These are phyloP conservation scores for Fusarium robinianum DNA, from an alignment of 2,329 filamentous ascomycete species.

Conservation along the genomic window DNA sequence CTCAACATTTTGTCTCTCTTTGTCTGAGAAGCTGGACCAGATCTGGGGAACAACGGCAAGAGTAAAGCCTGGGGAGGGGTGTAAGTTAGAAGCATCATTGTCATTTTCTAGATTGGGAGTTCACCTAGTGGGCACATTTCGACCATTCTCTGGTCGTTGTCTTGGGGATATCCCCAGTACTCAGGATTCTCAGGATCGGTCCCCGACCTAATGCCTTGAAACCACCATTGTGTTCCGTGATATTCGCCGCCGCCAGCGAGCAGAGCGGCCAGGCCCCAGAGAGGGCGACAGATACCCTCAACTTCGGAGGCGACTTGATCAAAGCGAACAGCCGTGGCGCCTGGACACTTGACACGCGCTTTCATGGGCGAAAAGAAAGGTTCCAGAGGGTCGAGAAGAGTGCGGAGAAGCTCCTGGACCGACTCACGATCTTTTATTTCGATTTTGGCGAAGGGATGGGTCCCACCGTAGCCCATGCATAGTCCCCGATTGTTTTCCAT, in stretches of 20 bases:
- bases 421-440: constrained; percentile 55
- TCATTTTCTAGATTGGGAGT: not conserved
- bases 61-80: constrained; percentile 57
- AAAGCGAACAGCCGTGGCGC: constrained; percentile 74
- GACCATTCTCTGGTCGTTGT: constrained; percentile 82
- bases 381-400: constrained; percentile 71
- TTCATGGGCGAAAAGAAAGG: constrained; percentile 71
- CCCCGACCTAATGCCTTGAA: constrained; percentile 70
- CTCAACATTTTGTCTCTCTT: constrained; percentile 68
- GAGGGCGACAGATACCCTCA: constrained; percentile 73
- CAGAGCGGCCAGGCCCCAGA: constrained; percentile 75
- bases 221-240: constrained; percentile 63
- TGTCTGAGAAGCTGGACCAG: constrained; percentile 67
- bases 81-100: not conserved
- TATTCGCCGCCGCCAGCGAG: constrained; percentile 71
- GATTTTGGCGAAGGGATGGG: constrained; percentile 61
- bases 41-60: constrained; percentile 69
- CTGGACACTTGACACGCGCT: constrained; percentile 68
- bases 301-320: constrained; percentile 78
- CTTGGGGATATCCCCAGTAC: constrained; percentile 77
- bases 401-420: constrained; percentile 63
- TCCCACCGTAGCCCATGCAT: constrained; percentile 54
- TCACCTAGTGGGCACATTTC: constrained; percentile 77
- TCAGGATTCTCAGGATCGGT: constrained; percentile 71
- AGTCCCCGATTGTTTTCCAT: constrained; percentile 31